These are phyloP conservation scores for Isabelozyma gotoi DNA, from an alignment of 805 yeast genomes.

Conservation along the genomic window DNA sequence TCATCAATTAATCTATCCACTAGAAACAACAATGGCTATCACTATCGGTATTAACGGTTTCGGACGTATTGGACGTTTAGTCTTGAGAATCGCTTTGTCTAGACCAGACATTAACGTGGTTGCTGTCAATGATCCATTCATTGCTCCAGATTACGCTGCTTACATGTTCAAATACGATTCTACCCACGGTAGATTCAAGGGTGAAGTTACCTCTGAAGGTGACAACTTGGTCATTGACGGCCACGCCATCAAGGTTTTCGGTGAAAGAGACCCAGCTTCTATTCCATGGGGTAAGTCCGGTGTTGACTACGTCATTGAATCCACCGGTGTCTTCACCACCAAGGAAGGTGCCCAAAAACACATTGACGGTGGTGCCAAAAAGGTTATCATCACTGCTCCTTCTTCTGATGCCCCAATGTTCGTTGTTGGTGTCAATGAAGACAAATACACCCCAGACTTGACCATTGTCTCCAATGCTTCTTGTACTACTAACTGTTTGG, in stretches of 20 bases:
- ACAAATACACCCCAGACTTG: slow-evolving; percentile 72
- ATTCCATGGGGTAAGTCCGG: slow-evolving; percentile 87
- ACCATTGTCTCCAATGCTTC: slow-evolving; percentile 88
- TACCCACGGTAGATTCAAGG: slow-evolving; percentile 83
- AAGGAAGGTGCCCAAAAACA: slow-evolving; percentile 80
- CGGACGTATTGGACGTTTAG: slow-evolving; percentile 93
- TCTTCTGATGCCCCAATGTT: slow-evolving; percentile 94
- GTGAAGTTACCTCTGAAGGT: slow-evolving; percentile 64
- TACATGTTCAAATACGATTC: slow-evolving; percentile 96
- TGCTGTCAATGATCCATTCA: slow-evolving; percentile 91
- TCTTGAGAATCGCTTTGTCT: slow-evolving; percentile 73
- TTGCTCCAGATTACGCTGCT: slow-evolving; percentile 86
- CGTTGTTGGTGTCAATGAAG: slow-evolving; percentile 87
- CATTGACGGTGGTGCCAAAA: slow-evolving; percentile 89
- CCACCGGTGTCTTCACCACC: slow-evolving; percentile 93
- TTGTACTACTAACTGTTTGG: slow-evolving; percentile 94
- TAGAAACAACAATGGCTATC: slow-evolving; percentile 47
- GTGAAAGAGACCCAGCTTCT: slow-evolving; percentile 80
- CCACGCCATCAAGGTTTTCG: slow-evolving; percentile 61
- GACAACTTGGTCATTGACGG: slow-evolving; percentile 68
- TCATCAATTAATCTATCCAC: slow-evolving; percentile 7
- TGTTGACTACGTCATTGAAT: slow-evolving; percentile 86
- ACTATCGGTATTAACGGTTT: slow-evolving; percentile 90
- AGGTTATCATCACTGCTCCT: slow-evolving; percentile 93
- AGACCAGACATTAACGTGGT: slow-evolving; percentile 78